Evolutionary conservation across 176 grass and related monocot genomes (phyloP).

Genomic region (Carex myosuroides): DNA sequence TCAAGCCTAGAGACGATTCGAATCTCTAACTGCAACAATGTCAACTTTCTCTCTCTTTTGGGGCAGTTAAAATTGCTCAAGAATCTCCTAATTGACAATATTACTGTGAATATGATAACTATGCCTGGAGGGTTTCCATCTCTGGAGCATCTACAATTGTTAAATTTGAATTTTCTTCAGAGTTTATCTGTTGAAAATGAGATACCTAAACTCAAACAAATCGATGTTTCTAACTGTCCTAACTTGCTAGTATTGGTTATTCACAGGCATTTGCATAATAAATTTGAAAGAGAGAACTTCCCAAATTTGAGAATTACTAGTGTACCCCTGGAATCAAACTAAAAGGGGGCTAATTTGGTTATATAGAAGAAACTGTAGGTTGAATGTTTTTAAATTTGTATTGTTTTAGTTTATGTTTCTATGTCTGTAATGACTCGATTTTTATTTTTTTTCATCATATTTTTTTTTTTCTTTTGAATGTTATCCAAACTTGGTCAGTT

Average conservation of each 20-base stretch:
- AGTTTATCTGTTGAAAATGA: not conserved
- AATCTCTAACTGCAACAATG: constrained; percentile 25
- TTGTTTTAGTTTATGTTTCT: too few species aligned
- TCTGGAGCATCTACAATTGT: constrained; percentile 23
- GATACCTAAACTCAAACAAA: constrained; percentile 19
- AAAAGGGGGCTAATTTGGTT: too few species aligned
- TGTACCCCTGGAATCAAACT: not conserved
- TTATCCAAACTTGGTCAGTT: too few species aligned
- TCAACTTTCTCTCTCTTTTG: constrained; percentile 8
- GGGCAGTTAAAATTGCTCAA: constrained; percentile 16
- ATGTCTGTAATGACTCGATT: too few species aligned
- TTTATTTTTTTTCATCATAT: too few species aligned
- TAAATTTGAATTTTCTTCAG: constrained; percentile 17
- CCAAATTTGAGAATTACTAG: not conserved
- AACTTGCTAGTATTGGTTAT: not conserved
- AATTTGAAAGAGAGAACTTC: constrained; percentile 21
- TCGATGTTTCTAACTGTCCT: constrained; percentile 10
- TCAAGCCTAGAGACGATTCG: constrained; percentile 30
- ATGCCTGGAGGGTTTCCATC: constrained; percentile 18
- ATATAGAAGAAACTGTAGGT: too few species aligned
- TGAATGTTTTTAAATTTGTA: too few species aligned
- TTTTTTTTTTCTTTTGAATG: too few species aligned
- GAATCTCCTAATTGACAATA: constrained; percentile 19
- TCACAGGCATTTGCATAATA: constrained; percentile 4
- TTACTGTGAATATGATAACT: not conserved